Evolutionary conservation across 495 filamentous ascomycete species (phyloP), one percentile per base, ranked within the genome.

Genomic region (Lasiosphaeris hirsuta): DNA sequence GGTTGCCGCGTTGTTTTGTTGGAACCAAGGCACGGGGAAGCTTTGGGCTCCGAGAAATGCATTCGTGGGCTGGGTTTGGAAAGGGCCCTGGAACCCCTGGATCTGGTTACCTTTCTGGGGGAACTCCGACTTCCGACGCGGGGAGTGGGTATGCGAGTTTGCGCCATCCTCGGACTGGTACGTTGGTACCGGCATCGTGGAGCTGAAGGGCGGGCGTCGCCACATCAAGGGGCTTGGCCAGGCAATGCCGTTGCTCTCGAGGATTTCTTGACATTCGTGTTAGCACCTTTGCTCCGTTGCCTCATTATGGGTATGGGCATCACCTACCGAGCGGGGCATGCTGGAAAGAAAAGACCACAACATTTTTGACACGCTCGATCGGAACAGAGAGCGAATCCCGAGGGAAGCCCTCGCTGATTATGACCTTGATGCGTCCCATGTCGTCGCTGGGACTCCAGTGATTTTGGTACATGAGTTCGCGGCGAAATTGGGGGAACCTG

Each of bases 181-280:
- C 8, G 75, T 65, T 17, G 73, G 74, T 0, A 74, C 69, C 4
- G 76, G 68, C 59, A 72, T 63, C 9, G 66, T 59, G 9, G 69
- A 59, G 46, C 68, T 69, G 45, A 70, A 60, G 19, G 73, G 52
- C 9, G 75, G 60, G 17, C 82, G 81, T 10, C 73, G 77, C 86
- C 84, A 92, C 87, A 91, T 90, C 15, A 69, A 68, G 44, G 81
- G 78, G 69, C 90, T 92, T 2, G 90, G 90, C 89, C 89, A 94
- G 13, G 90, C 88, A 63, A 94, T 90, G n/a, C 78, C 80, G 36
- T 84, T 86, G 52, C 72, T 79, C 65, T 93, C 89, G n/a, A 94
- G 76, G 10, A 92, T 76, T 40, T 88, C 89, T 79, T 58, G 13
- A 19, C 8, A 36, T 4, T n/a, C 1, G 4, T 3, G 5, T 30